Conservation (phyloP, 768 basidiomycete genomes). For the Lactarius hatsudake region DNA sequence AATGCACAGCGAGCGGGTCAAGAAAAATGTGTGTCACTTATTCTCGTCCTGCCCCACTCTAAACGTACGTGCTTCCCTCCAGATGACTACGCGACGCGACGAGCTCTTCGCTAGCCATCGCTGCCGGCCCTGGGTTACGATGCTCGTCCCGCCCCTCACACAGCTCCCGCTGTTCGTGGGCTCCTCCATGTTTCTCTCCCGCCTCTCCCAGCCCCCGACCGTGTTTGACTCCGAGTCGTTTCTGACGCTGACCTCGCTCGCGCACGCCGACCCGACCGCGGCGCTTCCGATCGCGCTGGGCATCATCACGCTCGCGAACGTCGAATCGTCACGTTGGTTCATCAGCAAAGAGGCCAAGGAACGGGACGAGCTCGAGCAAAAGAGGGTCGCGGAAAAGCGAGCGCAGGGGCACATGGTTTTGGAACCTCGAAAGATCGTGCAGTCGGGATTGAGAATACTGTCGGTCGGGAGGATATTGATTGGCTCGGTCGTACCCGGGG, state of each 20-base stretch:
- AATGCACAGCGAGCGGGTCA: conserved; percentile 18
- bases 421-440: conserved; percentile 50
- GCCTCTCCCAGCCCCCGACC: conserved; percentile 53
- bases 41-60: background rate
- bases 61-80: conserved; percentile 13
- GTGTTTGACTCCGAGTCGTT: conserved; percentile 78
- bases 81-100: conserved; percentile 56
- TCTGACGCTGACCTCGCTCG: conserved; percentile 65
- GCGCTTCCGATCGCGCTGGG: conserved; percentile 69
- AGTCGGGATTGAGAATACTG: conserved; percentile 51
- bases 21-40: conserved; percentile 23
- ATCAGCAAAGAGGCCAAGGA: conserved; percentile 56
- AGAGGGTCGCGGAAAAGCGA: conserved; percentile 44
- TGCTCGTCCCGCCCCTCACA: conserved; percentile 56
- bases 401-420: conserved; percentile 45
- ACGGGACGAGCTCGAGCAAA: conserved; percentile 47
- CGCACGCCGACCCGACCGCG: conserved; percentile 69
- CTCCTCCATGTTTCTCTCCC: conserved; percentile 56
- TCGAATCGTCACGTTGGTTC: conserved; percentile 75
- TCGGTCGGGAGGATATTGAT: conserved; percentile 67
- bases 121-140: conserved; percentile 57
- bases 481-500: conserved; percentile 69
- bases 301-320: conserved; percentile 72
- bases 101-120: conserved; percentile 58
- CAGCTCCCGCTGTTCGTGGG: conserved; percentile 74